Evolutionary conservation across 2,329 filamentous ascomycete species (phyloP).

Genomic region (Aspergillus sp.): DNA sequence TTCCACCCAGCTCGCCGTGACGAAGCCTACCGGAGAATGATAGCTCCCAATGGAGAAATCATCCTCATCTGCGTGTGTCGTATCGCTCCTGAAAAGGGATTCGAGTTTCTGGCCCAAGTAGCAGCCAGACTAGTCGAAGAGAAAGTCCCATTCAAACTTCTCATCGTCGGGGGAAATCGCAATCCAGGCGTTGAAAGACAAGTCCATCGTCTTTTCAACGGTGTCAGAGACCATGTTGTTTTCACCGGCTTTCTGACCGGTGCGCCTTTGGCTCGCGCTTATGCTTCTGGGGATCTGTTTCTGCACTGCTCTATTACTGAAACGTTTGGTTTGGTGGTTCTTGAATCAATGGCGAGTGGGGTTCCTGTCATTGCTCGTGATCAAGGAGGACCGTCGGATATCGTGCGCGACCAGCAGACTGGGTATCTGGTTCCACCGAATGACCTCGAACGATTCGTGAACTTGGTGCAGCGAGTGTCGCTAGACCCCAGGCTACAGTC

Average conservation of each 20-base stretch:
- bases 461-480: slow-evolving; percentile 48
- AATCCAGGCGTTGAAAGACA: slow-evolving; percentile 59
- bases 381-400: slow-evolving; percentile 65
- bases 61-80: slow-evolving; percentile 64
- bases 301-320: slow-evolving; percentile 68
- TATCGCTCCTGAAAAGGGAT: slow-evolving; percentile 66
- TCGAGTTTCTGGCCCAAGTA: slow-evolving; percentile 59
- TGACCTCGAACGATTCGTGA: slow-evolving; percentile 57
- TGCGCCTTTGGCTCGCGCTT: slow-evolving; percentile 58
- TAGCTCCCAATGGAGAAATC: slow-evolving; percentile 60
- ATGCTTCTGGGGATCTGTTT: slow-evolving; percentile 65
- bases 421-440: slow-evolving; percentile 58
- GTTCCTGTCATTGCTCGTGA: slow-evolving; percentile 66
- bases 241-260: slow-evolving; percentile 64
- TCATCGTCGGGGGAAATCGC: slow-evolving; percentile 65
- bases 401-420: slow-evolving; percentile 54
- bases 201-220: slow-evolving; percentile 56
- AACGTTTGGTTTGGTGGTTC: slow-evolving; percentile 66
- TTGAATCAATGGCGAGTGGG: slow-evolving; percentile 67
- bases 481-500: slow-evolving; percentile 41
- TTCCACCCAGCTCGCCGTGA: slow-evolving; percentile 55
- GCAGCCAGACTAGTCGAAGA: slow-evolving; percentile 51
- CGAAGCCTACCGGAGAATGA: slow-evolving; percentile 46
- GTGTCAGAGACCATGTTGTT: slow-evolving; percentile 53
- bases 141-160: slow-evolving; percentile 57